A percentile compares a stretch with the other conserved stretches of the same genome.
These are phyloP conservation scores for Silybum marianum DNA, from an alignment of 129 eudicot genomes.

Conservation along the genomic window DNA sequence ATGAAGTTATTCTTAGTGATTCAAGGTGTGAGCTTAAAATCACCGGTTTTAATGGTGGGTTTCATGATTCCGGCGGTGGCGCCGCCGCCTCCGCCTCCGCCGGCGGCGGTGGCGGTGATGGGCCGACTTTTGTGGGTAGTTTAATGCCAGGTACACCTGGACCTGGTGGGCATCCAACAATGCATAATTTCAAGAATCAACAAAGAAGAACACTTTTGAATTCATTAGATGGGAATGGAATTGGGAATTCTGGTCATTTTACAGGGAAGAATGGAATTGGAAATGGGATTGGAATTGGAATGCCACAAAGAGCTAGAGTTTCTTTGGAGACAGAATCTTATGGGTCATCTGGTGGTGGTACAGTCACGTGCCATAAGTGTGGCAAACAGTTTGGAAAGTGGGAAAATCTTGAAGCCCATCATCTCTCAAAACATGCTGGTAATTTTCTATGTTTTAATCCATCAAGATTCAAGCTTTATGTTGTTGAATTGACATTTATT, in stretches of 20 bases:
- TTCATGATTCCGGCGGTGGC: constrained; percentile 38
- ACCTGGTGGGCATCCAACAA: constrained; percentile 60
- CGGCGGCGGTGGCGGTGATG: constrained; percentile 43
- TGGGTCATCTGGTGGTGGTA: constrained; percentile 46
- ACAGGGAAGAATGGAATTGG: constrained; percentile 26
- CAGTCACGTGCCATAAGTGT: constrained; percentile 88
- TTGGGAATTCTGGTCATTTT: constrained; percentile 18
- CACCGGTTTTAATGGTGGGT: constrained; percentile 67
- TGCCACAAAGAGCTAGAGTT: constrained; percentile 42
- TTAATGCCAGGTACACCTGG: constrained; percentile 95
- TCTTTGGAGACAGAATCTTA: constrained; percentile 54
- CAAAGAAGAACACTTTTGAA: constrained; percentile 41
- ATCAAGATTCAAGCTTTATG: constrained; percentile 5
- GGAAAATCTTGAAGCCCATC: constrained; percentile 98
- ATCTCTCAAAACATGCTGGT: constrained; percentile 87
- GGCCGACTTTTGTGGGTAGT: constrained; percentile 74
- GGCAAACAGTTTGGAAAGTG: constrained; percentile 91
- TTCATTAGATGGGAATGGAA: constrained; percentile 21
- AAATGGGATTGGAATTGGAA: constrained; percentile 42
- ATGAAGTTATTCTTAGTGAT: constrained; percentile 85
- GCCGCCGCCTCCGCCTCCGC: constrained; percentile 34
- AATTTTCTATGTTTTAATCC: background rate
- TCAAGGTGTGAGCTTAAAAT: constrained; percentile 89
- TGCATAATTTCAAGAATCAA: constrained; percentile 61
- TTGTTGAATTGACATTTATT: too few relatives aligned